These are phyloP conservation scores for Actinidia polygama DNA, from an alignment of 179 eudicot genomes.

Conservation along the genomic window DNA sequence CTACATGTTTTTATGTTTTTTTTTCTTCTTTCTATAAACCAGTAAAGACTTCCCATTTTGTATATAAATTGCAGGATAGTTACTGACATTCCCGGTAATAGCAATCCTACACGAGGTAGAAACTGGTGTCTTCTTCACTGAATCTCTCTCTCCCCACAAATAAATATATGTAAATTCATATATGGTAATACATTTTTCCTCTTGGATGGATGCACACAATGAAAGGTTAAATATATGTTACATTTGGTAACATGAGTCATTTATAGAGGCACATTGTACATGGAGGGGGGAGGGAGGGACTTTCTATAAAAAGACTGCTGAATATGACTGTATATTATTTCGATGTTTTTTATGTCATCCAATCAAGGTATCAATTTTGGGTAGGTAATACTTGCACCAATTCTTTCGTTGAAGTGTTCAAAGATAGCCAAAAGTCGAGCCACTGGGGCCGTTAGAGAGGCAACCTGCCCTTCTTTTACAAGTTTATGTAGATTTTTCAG, in stretches of 20 bases:
- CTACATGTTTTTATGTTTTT: neutral
- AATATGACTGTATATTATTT: neutral
- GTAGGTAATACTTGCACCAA: neutral
- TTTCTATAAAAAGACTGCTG: neutral
- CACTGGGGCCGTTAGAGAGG: neutral
- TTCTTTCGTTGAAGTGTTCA: neutral
- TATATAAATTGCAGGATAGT: constrained; percentile 22
- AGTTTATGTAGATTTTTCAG: neutral
- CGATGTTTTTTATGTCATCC: neutral
- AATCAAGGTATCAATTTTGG: neutral
- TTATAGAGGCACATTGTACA: neutral
- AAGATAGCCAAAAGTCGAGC: neutral
- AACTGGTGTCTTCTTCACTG: neutral
- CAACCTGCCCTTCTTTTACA: neutral
- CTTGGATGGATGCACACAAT: neutral
- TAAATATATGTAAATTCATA: neutral
- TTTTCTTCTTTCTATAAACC: neutral
- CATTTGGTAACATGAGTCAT: neutral
- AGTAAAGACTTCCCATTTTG: neutral
- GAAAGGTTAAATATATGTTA: neutral
- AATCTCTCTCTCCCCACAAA: constrained; percentile 7
- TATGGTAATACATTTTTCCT: neutral
- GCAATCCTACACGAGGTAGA: constrained; percentile 21
- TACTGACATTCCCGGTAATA: constrained; percentile 26
- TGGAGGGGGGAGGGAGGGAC: neutral